phyloP scores from a whole-genome alignment of 495 filamentous ascomycete species.

The Trichoderma virens region DNA sequence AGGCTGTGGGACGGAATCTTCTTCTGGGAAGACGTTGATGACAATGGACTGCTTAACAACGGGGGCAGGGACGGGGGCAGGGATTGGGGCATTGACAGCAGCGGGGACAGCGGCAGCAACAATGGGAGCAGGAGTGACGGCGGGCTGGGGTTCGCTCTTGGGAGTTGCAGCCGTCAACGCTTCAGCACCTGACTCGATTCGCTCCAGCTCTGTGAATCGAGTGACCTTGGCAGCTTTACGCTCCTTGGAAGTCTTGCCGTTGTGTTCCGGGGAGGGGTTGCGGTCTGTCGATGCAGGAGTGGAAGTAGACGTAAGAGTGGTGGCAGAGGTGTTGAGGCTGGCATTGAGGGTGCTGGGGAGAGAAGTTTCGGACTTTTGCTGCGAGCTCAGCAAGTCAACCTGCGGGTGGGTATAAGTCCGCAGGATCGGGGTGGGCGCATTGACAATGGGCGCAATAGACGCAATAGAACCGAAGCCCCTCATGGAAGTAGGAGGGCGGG shows the following conservation, averaged over 20 bases:
- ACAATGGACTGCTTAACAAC: background rate
- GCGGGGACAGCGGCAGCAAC: background rate
- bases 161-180: background rate
- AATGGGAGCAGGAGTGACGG: background rate
- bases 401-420: background rate
- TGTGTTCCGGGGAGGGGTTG: background rate
- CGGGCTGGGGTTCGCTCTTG: background rate
- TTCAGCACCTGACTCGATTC: conserved; percentile 19
- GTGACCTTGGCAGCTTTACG: conserved; percentile 15
- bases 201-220: conserved; percentile 19
- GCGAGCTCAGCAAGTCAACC: background rate
- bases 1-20: background rate
- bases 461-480: conserved; percentile 14
- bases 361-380: background rate
- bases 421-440: background rate
- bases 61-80: background rate
- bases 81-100: background rate
- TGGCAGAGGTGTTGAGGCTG: conserved; percentile 8
- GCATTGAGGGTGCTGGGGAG: background rate
- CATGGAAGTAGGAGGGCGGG: conserved; percentile 11
- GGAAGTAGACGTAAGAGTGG: conserved; percentile 15
- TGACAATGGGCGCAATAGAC: conserved; percentile 21
- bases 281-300: background rate
- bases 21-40: conserved; percentile 10
- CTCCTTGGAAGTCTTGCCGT: background rate